phyloP scores from a whole-genome alignment of 176 grass and related monocot species.

The Musa beccarii region DNA sequence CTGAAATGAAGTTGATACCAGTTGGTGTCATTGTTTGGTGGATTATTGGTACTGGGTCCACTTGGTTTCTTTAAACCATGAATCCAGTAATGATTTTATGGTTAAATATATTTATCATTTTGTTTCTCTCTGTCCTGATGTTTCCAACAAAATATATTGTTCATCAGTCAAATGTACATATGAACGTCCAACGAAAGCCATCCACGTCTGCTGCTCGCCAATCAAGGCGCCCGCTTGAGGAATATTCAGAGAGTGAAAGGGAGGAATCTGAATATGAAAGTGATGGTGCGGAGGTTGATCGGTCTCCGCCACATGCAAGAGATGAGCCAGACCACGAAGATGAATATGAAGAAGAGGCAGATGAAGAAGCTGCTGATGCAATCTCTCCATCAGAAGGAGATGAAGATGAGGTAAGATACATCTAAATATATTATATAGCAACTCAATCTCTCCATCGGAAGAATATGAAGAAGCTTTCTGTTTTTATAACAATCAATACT shows the following conservation, averaged over 20 bases:
- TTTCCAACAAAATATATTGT: slow-evolving; percentile 16
- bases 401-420: slow-evolving; percentile 39
- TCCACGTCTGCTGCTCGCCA: slow-evolving; percentile 38
- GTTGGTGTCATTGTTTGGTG: too few species aligned
- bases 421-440: background rate
- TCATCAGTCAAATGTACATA: slow-evolving; percentile 54
- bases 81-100: too few species aligned
- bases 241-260: slow-evolving; percentile 66
- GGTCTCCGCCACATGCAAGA: slow-evolving; percentile 41
- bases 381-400: slow-evolving; percentile 52
- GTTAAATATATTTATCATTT: too few species aligned
- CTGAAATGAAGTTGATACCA: too few species aligned
- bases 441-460: too few species aligned
- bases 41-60: too few species aligned
- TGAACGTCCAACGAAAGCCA: slow-evolving; percentile 42
- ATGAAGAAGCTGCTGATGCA: slow-evolving; percentile 32
- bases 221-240: slow-evolving; percentile 38
- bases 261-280: slow-evolving; percentile 94
- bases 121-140: background rate
- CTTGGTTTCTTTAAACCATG: too few species aligned
- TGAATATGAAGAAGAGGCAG: slow-evolving; percentile 68
- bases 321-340: slow-evolving; percentile 78
- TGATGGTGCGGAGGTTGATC: slow-evolving; percentile 69
- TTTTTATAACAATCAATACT: background rate
- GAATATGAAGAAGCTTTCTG: background rate